Percentiles rank a stretch among this genome's conserved stretches.
phyloP scores from a whole-genome alignment of 2,329 filamentous ascomycete genomes.

The Cercospora sesami region DNA sequence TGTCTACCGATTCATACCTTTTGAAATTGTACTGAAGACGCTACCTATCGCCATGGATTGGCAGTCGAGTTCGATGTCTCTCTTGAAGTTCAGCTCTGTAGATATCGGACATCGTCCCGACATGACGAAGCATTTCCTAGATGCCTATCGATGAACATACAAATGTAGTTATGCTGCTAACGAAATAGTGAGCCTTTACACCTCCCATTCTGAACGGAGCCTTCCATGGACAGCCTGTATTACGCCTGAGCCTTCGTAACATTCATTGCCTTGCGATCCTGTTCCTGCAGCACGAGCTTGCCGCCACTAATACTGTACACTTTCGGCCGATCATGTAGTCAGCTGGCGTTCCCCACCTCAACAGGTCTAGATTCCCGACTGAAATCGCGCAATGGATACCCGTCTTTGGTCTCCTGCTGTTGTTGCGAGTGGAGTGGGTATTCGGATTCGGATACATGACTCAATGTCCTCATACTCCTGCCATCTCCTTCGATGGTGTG shows the following conservation, averaged over 20 bases:
- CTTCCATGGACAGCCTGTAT: neutral
- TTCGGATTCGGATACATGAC: constrained; percentile 11
- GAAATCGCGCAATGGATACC: constrained; percentile 16
- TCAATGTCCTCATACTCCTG: constrained; percentile 8
- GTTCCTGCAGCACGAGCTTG: neutral
- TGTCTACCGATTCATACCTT: too few species aligned
- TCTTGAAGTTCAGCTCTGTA: too few species aligned
- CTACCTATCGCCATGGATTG: too few species aligned
- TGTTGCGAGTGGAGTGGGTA: constrained; percentile 7
- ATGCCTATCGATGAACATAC: too few species aligned
- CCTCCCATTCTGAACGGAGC: neutral
- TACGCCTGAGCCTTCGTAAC: neutral
- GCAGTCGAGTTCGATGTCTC: too few species aligned
- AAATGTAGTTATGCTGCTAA: too few species aligned
- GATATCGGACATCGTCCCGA: too few species aligned
- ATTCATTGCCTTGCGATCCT: neutral
- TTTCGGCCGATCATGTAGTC: constrained; percentile 12
- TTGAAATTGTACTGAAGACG: too few species aligned
- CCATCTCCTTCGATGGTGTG: constrained; percentile 10
- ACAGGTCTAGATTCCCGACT: constrained; percentile 2
- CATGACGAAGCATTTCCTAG: too few species aligned
- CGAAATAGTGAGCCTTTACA: neutral
- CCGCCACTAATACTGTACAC: constrained; percentile 11
- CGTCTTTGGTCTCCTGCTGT: constrained; percentile 12
- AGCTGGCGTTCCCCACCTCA: neutral